Conservation (phyloP, 768 basidiomycete species). For the Suillus subaureus region DNA sequence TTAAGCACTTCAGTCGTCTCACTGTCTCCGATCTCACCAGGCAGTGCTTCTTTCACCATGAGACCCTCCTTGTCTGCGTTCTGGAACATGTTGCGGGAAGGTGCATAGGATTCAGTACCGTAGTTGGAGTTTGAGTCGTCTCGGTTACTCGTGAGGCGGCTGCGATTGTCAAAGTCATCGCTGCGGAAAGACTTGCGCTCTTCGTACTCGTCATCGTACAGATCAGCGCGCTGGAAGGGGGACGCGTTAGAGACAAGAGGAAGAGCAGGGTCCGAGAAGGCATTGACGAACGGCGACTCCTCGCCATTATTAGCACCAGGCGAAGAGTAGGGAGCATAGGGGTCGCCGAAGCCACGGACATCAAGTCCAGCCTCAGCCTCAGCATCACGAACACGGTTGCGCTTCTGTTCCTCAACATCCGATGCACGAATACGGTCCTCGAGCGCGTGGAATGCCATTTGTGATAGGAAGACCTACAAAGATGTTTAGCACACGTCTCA, state of each 20-base stretch:
- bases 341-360: constrained; percentile 58
- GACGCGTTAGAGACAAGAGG: constrained; percentile 86
- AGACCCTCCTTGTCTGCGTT: constrained; percentile 73
- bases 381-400: constrained; percentile 74
- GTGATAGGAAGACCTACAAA: constrained; percentile 83
- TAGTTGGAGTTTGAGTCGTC: constrained; percentile 81
- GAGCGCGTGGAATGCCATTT: constrained; percentile 80
- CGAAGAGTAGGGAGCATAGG: constrained; percentile 75
- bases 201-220: constrained; percentile 80
- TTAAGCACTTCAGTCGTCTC: constrained; percentile 88
- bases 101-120: constrained; percentile 92
- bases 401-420: constrained; percentile 86
- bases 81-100: constrained; percentile 95
- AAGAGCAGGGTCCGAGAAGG: constrained; percentile 65
- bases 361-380: constrained; percentile 72
- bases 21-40: constrained; percentile 84
- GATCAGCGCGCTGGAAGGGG: constrained; percentile 75
- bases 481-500: constrained; percentile 13
- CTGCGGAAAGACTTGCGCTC: constrained; percentile 72
- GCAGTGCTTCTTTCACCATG: constrained; percentile 79
- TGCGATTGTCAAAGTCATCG: constrained; percentile 81
- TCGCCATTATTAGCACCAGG: constrained; percentile 46
- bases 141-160: constrained; percentile 73
- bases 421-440: constrained; percentile 84
- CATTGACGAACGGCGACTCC: constrained; percentile 34